Evolutionary conservation across 2,329 filamentous ascomycete genomes (phyloP), one percentile per base, ranked within the genome.

Genomic region (Trichothecium roseum): DNA sequence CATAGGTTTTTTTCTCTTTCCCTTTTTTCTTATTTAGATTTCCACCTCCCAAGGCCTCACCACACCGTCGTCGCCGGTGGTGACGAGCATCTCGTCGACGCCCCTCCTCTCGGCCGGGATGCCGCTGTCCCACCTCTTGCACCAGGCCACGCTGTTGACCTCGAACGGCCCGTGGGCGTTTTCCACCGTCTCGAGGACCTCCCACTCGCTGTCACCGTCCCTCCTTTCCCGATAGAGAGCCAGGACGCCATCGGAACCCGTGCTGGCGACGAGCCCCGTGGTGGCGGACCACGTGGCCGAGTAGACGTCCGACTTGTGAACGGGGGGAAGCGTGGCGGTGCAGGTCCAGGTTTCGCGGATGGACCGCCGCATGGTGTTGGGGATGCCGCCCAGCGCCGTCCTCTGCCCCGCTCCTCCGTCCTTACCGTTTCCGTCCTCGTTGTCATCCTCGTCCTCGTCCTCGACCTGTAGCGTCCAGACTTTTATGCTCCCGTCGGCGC

Each of bases 61-160:
- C 35, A 82, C 68, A 1, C 91, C 91, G 59, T 96, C 88, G 54
- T 98, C 91, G 1, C 89, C 91, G 1, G 88, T 94, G 13, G 83
- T 91, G 15, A 96, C 66, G 32, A 98, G 66, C 54, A 95, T 81
- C 60, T 96, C 89, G 48, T 94, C 85, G 17, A 65, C 56, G 4
- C 68, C 66, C 36, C 57, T 68, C 42, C 60, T 66, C 52, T 69
- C 69, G 2, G 60, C 59, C 1, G 64, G 69, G 2, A 61, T 59
- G 1, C 64, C 79, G 34, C 68, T 67, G 54, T 94, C 87, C 38
- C 76, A 82, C 38, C 88, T 70, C 47, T 71, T 74, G 45, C 86
- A 87, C 91, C 91, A 98, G 2, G 75, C 78, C 33, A 91, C 72
- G 57, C 95, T 87, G 51, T 98, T 98, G 43, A 96, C 72, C 60